phyloP scores from a whole-genome alignment of 2,329 filamentous ascomycete genomes.

The Endothia cerciana region DNA sequence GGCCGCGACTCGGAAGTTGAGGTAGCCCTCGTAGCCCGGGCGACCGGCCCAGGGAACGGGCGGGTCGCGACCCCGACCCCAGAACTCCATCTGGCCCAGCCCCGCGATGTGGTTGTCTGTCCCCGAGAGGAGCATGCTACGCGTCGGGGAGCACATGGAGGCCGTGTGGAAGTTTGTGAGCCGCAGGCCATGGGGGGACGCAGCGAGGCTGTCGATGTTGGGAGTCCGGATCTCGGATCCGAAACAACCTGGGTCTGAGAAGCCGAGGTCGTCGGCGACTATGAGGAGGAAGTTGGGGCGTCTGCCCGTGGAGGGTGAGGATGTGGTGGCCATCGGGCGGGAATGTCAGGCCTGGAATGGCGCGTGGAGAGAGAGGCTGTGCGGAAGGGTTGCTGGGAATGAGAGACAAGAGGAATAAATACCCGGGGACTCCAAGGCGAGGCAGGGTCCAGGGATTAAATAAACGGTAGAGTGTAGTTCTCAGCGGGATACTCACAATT shows the following conservation, averaged over 20 bases:
- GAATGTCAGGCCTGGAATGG: neutral
- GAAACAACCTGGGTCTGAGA: constrained; percentile 53
- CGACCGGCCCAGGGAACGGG: neutral
- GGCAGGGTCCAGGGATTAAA: neutral
- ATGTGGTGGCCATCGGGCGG: neutral
- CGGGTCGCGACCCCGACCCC: neutral
- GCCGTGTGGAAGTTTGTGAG: constrained; percentile 65
- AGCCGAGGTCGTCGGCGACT: constrained; percentile 49
- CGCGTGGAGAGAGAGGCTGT: neutral
- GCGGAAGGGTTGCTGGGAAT: neutral
- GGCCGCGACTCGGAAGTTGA: constrained; percentile 38
- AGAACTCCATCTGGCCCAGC: constrained; percentile 16
- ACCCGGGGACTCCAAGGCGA: neutral
- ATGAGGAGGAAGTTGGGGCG: constrained; percentile 51
- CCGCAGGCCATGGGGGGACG: constrained; percentile 49
- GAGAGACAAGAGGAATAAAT: neutral
- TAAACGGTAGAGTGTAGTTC: neutral
- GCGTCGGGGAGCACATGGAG: constrained; percentile 61
- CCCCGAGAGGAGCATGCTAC: constrained; percentile 64
- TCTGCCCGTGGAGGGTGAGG: neutral
- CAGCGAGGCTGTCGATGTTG: constrained; percentile 56
- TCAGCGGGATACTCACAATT: neutral
- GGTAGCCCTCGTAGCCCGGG: constrained; percentile 39
- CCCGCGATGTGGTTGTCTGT: constrained; percentile 28
- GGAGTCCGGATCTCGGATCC: constrained; percentile 63